Evolutionary conservation across 1,284 basidiomycete species (phyloP).

Genomic region (Meripilus lineatus): DNA sequence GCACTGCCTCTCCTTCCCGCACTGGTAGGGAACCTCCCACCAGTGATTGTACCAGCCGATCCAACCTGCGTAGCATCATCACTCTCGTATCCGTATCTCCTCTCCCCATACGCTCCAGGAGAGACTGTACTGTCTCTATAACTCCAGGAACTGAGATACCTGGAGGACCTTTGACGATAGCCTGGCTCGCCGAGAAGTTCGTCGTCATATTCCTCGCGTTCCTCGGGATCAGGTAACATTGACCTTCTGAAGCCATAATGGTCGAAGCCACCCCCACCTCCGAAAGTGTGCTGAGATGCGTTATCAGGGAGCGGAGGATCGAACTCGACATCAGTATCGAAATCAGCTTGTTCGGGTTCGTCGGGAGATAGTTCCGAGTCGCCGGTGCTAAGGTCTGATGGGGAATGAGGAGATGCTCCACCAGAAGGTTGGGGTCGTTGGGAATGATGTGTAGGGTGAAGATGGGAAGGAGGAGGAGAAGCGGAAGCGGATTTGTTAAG

Average conservation of each 20-base stretch:
- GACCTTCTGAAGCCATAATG: conserved; percentile 18
- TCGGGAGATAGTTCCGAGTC: conserved; percentile 14
- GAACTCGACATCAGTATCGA: conserved; percentile 36
- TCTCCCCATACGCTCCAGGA: too few species aligned
- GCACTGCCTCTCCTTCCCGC: conserved; percentile 19
- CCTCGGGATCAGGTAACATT: too few species aligned
- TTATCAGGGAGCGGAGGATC: conserved; percentile 33
- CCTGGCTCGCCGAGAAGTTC: too few species aligned
- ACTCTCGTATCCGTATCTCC: conserved; percentile 21
- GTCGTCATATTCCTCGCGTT: too few species aligned
- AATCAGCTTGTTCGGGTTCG: conserved; percentile 24
- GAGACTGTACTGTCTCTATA: too few species aligned
- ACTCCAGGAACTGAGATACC: too few species aligned
- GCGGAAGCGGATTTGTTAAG: too few species aligned
- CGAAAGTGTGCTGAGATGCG: conserved; percentile 48
- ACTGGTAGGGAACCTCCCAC: conserved; percentile 16
- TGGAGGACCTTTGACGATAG: too few species aligned
- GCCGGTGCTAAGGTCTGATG: conserved; percentile 10
- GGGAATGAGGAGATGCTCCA: conserved; percentile 10
- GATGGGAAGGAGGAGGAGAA: conserved; percentile 3
- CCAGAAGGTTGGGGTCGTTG: neutral
- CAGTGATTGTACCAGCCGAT: conserved; percentile 11
- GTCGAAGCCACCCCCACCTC: conserved; percentile 21
- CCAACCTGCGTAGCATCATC: neutral
- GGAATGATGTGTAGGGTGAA: neutral